Conservation (phyloP, 2,329 filamentous ascomycete species). For the Beauveria australis region DNA sequence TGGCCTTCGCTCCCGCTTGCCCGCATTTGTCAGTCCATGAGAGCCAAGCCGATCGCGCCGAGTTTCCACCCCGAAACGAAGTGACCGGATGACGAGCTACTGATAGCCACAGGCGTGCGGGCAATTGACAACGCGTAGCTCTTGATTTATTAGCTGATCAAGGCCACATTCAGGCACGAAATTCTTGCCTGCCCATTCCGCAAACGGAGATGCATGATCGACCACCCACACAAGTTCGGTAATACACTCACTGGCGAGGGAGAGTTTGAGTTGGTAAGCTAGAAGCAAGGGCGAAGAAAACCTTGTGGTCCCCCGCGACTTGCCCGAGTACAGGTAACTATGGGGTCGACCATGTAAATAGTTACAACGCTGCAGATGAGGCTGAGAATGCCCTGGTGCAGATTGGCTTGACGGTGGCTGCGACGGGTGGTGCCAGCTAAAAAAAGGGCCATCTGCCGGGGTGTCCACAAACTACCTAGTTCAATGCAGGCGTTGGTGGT, state of each 20-base stretch:
- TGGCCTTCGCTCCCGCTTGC: no score
- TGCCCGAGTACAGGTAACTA: no score
- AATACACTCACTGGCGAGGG: neutral
- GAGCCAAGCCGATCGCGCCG: neutral
- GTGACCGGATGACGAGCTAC: neutral
- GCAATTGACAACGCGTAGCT: neutral
- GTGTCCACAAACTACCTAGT: no score
- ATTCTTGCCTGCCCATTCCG: neutral
- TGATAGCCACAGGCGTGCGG: neutral
- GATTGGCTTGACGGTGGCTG: no score
- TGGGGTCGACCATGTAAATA: no score
- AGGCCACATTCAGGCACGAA: constrained; percentile 5
- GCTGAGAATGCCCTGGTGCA: no score
- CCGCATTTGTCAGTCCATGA: neutral
- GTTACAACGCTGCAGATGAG: no score
- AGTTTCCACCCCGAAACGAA: neutral
- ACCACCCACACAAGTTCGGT: neutral
- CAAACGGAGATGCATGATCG: neutral
- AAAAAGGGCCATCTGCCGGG: no score
- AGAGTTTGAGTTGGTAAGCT: neutral
- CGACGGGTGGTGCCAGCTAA: no score
- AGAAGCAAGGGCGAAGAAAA: neutral
- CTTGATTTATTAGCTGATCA: neutral
- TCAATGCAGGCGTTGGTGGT: no score
- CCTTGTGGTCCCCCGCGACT: no score